Evolutionary conservation across 768 basidiomycete genomes (phyloP), one percentile per base, ranked within the genome.

Genomic region (Boletus vermiculosoides): DNA sequence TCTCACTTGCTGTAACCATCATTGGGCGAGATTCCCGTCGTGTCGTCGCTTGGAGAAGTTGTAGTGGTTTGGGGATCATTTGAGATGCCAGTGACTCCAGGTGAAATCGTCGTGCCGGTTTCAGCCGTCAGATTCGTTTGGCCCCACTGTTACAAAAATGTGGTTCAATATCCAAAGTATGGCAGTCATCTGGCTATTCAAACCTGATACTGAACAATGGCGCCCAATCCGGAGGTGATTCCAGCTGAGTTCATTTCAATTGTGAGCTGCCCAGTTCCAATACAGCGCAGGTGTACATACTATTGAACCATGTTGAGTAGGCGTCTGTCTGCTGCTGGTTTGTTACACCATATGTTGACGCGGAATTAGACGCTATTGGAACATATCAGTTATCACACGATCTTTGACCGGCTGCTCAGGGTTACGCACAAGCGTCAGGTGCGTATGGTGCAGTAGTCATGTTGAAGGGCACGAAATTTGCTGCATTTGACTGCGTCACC

Each of bases 391-490:
- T 56, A 48, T 58, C 25, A 45, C 34, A 40, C 13, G n/a, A 33
- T n/a, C 16, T 28, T 46, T 12, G 9, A 20, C n/a, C 11, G 13
- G 23, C 41, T 45, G 49, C 39, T 50, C 46, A 53, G 45, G 41
- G 56, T 28, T 30, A 65, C 67, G 36, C 58, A 72, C 73, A 52
- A 20, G 52, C 22, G 41, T 76, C 72, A 31, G 74, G 34, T 28
- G 71, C 76, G 57, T 76, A 78, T n/a, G 79, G 79, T 67, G 55
- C 72, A 56, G 54, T 71, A 49, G 80, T 76, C 37, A 70, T 68
- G 63, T 88, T 84, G 75, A 88, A 88, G 1, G 86, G 85, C 7
- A 84, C 82, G 54, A 84, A 89, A 60, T 69, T 66, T 18, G 77
- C 73, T 0, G 79, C 67, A 69, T 83, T 85, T 37, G 65, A 53